Evolutionary conservation across 768 basidiomycete genomes (phyloP).

Genomic region (Lentinula boryana): DNA sequence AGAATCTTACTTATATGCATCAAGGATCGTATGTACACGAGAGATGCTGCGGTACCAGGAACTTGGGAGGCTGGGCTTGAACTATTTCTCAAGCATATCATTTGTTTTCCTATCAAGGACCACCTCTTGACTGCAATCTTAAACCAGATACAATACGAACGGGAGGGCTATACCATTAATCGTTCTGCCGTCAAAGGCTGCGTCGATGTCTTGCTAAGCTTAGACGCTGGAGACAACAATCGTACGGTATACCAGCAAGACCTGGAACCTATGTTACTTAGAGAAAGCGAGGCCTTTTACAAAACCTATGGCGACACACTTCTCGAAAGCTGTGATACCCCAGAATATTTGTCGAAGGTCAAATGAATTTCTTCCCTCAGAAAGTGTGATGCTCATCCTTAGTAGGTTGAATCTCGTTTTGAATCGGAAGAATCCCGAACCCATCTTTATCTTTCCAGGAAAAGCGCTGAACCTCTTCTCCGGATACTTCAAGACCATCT

Average conservation of each 20-base stretch:
- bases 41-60: constrained; percentile 64
- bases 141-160: constrained; percentile 82
- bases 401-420: constrained; percentile 74
- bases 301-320: constrained; percentile 64
- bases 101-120: constrained; percentile 74
- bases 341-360: constrained; percentile 78
- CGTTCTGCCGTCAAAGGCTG: constrained; percentile 88
- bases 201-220: constrained; percentile 75
- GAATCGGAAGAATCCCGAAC: constrained; percentile 79
- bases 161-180: constrained; percentile 86
- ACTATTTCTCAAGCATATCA: constrained; percentile 79
- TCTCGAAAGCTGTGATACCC: constrained; percentile 69
- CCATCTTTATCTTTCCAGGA: constrained; percentile 78
- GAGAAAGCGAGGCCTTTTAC: constrained; percentile 78
- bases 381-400: constrained; percentile 9
- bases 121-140: constrained; percentile 81
- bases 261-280: constrained; percentile 77
- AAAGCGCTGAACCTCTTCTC: constrained; percentile 63
- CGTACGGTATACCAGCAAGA: constrained; percentile 74
- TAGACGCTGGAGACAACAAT: constrained; percentile 45
- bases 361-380: constrained; percentile 18
- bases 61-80: constrained; percentile 79
- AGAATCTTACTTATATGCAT: constrained; percentile 6
- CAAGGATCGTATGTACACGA: constrained; percentile 89
- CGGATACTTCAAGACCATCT: constrained; percentile 75